Evolutionary conservation across 805 yeast species (phyloP).

Genomic region (Kuraishia floccosa): DNA sequence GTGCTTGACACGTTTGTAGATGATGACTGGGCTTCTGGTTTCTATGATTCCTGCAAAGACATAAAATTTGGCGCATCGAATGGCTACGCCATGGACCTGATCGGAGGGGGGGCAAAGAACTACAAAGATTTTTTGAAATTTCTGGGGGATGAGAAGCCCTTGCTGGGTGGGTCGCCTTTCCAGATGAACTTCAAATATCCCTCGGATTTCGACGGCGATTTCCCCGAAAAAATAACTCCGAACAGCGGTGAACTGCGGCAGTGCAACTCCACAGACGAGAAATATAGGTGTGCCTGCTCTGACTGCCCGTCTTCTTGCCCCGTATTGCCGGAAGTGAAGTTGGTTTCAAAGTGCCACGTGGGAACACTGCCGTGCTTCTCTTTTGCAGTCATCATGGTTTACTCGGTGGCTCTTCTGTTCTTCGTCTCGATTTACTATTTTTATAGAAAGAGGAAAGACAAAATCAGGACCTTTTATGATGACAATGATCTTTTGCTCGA

Average conservation of each 20-base stretch:
- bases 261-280: conserved; percentile 49
- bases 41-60: conserved; percentile 78
- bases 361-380: conserved; percentile 57
- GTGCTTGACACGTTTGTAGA: conserved; percentile 59
- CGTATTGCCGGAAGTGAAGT: conserved; percentile 32
- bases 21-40: conserved; percentile 43
- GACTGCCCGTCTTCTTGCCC: conserved; percentile 87
- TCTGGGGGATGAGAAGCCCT: conserved; percentile 88
- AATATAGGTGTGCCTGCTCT: conserved; percentile 76
- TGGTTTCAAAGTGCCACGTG: conserved; percentile 34
- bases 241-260: conserved; percentile 14
- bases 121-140: conserved; percentile 70
- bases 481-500: no score
- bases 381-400: background rate
- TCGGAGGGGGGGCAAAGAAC: conserved; percentile 93
- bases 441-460: no score
- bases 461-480: background rate
- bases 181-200: conserved; percentile 71
- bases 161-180: conserved; percentile 91
- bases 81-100: conserved; percentile 91
- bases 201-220: conserved; percentile 7
- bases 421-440: no score
- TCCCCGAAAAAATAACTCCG: conserved; percentile 15
- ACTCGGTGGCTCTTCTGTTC: background rate
- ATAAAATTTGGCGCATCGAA: conserved; percentile 91